Percentiles rank a stretch among this genome's conserved stretches.
Evolutionary conservation across 768 basidiomycete genomes (phyloP).

Genomic region (Tubosaeta sp.): DNA sequence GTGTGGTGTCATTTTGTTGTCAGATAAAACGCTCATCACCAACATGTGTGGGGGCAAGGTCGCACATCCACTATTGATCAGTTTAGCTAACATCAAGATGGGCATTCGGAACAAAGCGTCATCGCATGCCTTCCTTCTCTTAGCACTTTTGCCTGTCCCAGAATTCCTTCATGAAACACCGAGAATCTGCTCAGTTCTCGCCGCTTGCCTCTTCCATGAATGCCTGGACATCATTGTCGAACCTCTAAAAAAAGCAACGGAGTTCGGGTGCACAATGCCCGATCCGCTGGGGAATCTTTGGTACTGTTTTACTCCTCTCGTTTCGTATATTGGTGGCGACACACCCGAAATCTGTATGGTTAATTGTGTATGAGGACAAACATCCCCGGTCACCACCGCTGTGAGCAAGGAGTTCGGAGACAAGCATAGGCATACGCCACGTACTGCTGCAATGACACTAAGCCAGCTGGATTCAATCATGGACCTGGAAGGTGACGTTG

Average conservation of each 20-base stretch:
- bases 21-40: constrained; percentile 5
- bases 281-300: not conserved
- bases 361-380: not conserved
- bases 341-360: not conserved
- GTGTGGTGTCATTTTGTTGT: constrained; percentile 3
- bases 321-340: not conserved
- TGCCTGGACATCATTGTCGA: not conserved
- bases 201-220: not conserved
- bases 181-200: not conserved
- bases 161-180: not conserved
- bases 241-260: not conserved
- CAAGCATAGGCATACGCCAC: not conserved
- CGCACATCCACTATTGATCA: constrained; percentile 11
- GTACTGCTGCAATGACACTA: not conserved
- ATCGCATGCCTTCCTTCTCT: not conserved
- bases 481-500: no score
- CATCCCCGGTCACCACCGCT: not conserved
- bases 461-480: not conserved
- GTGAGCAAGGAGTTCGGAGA: not conserved
- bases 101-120: not conserved
- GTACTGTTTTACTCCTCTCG: not conserved
- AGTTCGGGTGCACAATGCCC: not conserved
- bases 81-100: constrained; percentile 14
- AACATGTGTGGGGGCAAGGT: constrained; percentile 13
- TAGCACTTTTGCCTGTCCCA: not conserved